Evolutionary conservation across 768 basidiomycete species (phyloP), one percentile per base, ranked within the genome.

Genomic region (Rhizopogon vesiculosus): DNA sequence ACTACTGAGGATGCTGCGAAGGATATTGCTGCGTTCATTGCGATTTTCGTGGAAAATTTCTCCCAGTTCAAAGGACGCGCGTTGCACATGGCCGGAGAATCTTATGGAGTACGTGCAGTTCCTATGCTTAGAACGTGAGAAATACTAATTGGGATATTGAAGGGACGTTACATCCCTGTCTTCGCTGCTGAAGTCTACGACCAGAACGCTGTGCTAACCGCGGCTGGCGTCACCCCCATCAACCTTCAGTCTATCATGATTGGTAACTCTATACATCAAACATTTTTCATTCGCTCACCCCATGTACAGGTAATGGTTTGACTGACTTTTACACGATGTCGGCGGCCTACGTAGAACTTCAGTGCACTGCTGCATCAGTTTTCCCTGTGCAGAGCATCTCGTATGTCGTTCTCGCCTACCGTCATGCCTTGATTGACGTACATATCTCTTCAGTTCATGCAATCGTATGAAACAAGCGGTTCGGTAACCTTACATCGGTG

Each of bases 21-120:
- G 51, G 87, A 90, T 60, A 81, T 90, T 4, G 85, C 86, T 0
- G 80, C 83, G 0, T 90, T 90, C 60, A 75, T 89, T 0, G 72
- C 79, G 3, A 81, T 90, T 53, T 89, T 89, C 70, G 89, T 89
- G 46, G 86, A 89, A 61, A 77, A 84, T 55, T 91, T 91, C 64
- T 76, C 69, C 54, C 74, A 85, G 61, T 89, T 89, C 74, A 83
- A 86, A 60, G 86, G 85, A 2, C 72, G 87, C 16, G 59, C 63
- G 19, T 84, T 86, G 67, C 84, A 87, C 57, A 77, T 87, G 74
- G 74, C 82, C 2, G 84, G 77, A 13, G 77, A 83, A 67, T 82
- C 80, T 4, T 82, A 83, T 41, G 82, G 74, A 12, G 83, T 80
- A 57, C 45, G 74, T 67, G 18, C 3, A 33, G 10, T 49, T 56